Percentiles rank a stretch among this genome's conserved stretches.
Evolutionary conservation across 257 asterid genomes (phyloP).

Genomic region (Solanum lycopersicoides): DNA sequence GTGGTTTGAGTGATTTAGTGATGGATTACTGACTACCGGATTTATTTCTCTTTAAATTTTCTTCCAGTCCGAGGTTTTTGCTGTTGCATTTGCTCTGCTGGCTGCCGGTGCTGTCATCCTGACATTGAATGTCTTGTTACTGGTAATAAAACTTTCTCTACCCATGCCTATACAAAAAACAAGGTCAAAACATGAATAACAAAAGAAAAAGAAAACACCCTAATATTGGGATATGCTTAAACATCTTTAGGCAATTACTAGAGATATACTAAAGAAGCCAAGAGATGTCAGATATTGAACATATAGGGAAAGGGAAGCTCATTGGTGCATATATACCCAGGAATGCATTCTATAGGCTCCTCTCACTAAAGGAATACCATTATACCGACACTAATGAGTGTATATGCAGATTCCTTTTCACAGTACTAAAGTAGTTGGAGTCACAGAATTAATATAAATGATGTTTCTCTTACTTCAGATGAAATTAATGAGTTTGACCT

Average conservation of each 20-base stretch:
- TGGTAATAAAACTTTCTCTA: conserved; percentile 37
- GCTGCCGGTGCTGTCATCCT: conserved; percentile 89
- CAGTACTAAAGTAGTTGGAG: background rate
- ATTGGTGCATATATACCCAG: background rate
- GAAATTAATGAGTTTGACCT: background rate
- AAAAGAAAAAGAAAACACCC: background rate
- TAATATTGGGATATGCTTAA: background rate
- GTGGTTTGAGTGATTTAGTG: background rate
- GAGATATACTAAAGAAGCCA: background rate
- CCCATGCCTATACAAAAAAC: background rate
- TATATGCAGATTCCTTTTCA: background rate
- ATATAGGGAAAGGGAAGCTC: background rate
- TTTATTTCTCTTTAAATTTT: background rate
- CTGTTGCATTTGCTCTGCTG: conserved; percentile 91
- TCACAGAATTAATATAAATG: background rate
- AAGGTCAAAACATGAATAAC: background rate
- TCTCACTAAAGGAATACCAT: background rate
- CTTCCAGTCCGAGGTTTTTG: conserved; percentile 89
- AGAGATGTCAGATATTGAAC: background rate
- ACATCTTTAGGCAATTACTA: background rate
- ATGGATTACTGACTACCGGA: background rate
- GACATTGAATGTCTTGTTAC: conserved; percentile 84
- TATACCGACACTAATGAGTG: background rate
- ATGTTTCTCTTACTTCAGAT: background rate
- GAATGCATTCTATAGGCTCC: background rate